phyloP scores from a whole-genome alignment of 352 stramenopile species.

The Globisporangium megalacanthum region DNA sequence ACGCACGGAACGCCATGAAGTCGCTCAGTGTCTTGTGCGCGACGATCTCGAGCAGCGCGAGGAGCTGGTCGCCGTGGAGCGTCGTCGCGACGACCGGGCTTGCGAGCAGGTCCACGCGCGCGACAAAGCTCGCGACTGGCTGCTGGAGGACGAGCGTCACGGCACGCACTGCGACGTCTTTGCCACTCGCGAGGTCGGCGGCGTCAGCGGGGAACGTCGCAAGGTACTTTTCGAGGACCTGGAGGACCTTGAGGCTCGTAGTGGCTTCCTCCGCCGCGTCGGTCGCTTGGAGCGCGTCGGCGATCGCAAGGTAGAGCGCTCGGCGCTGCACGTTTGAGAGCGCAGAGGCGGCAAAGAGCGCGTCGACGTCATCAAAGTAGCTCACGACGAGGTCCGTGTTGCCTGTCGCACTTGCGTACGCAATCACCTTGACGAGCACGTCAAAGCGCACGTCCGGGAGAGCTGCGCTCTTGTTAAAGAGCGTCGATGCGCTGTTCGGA shows the following conservation, averaged over 20 bases:
- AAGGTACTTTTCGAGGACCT: conserved; percentile 77
- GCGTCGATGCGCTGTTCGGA: conserved; percentile 35
- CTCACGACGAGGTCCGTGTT: conserved; percentile 55
- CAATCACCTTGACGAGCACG: conserved; percentile 51
- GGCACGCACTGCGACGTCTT: conserved; percentile 75
- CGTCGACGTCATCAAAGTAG: conserved; percentile 69
- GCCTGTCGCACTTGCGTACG: conserved; percentile 47
- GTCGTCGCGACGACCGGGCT: conserved; percentile 69
- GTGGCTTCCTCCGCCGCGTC: conserved; percentile 1
- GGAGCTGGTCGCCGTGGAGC: conserved; percentile 67
- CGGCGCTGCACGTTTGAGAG: conserved; percentile 47
- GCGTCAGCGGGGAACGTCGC: conserved; percentile 45
- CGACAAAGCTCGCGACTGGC: conserved; percentile 86
- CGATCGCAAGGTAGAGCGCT: conserved; percentile 60
- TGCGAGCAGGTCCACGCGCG: conserved; percentile 83
- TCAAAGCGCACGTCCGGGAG: conserved; percentile 67
- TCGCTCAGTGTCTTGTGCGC: conserved; percentile 90
- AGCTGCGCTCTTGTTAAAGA: conserved; percentile 71
- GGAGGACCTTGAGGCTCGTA: conserved; percentile 51
- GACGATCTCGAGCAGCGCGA: conserved; percentile 90
- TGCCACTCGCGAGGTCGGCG: conserved; percentile 53
- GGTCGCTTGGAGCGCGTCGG: conserved; percentile 45
- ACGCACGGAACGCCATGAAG: conserved; percentile 78
- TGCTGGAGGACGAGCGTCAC: conserved; percentile 85
- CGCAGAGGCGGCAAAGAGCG: conserved; percentile 37